phyloP scores from a whole-genome alignment of 108 stramenopile genomes.

The Nannochloropsis gaditana region DNA sequence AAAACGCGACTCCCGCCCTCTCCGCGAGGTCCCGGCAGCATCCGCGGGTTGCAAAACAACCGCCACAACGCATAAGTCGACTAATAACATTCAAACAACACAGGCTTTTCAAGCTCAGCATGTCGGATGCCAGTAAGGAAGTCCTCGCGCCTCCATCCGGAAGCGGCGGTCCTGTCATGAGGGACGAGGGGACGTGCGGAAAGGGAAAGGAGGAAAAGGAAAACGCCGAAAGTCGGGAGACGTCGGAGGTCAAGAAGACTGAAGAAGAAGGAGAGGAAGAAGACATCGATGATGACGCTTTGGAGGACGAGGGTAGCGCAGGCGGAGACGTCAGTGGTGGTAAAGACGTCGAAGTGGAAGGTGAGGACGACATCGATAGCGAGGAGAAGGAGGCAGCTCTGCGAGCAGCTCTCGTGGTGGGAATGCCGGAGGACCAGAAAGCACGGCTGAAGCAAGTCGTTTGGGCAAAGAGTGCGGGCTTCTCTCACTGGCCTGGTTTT shows the following conservation, averaged over 20 bases:
- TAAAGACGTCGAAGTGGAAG: neutral
- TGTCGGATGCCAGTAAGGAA: too few relatives aligned
- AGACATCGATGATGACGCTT: slow-evolving; percentile 17
- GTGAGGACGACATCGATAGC: neutral
- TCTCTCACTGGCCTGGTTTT: neutral
- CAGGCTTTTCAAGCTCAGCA: too few relatives aligned
- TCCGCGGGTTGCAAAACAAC: too few relatives aligned
- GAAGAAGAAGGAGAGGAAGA: neutral
- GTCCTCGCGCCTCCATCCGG: too few relatives aligned
- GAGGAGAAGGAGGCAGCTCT: neutral
- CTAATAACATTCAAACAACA: too few relatives aligned
- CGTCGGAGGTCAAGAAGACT: neutral
- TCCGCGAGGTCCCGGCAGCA: too few relatives aligned
- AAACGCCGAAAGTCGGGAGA: too few relatives aligned
- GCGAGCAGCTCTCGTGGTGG: neutral
- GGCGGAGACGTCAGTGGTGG: neutral
- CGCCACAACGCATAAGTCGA: too few relatives aligned
- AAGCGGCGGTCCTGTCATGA: too few relatives aligned
- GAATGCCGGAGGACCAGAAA: neutral
- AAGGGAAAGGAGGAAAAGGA: too few relatives aligned
- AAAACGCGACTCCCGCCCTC: too few relatives aligned
- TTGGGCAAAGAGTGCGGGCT: slow-evolving; percentile 3
- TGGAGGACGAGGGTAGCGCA: slow-evolving; percentile 9
- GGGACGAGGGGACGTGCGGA: too few relatives aligned
- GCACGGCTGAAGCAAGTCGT: neutral